Percentiles rank a stretch among this genome's conserved stretches.
These are phyloP conservation scores for Hypoxylon intermedium DNA, from an alignment of 495 filamentous ascomycete genomes.

Conservation along the genomic window DNA sequence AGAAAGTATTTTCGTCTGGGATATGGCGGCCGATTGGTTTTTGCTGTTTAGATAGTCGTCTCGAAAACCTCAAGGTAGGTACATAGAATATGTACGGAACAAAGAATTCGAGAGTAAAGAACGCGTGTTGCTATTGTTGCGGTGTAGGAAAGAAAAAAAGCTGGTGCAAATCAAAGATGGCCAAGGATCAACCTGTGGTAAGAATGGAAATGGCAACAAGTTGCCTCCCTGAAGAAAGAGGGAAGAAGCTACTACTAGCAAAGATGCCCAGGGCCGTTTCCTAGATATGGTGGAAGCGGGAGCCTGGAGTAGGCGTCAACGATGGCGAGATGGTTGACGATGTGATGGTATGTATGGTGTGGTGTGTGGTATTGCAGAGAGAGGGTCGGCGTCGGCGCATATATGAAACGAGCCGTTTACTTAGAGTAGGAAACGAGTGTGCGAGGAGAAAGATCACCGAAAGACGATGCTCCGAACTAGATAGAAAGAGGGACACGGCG, in stretches of 20 bases:
- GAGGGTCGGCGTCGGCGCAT: slow-evolving; percentile 38
- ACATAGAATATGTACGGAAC: slow-evolving; percentile 13
- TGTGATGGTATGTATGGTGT: no score
- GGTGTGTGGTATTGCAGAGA: no score
- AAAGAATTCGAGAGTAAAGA: slow-evolving; percentile 17
- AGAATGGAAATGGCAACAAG: slow-evolving; percentile 48
- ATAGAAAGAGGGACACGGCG: slow-evolving; percentile 25
- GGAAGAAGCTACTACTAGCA: slow-evolving; percentile 6
- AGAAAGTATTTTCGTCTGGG: slow-evolving; percentile 16
- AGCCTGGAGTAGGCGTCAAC: slow-evolving; percentile 18
- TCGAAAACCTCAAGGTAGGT: slow-evolving; percentile 3
- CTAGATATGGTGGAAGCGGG: slow-evolving; percentile 8
- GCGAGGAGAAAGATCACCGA: slow-evolving; percentile 17
- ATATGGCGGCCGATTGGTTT: slow-evolving; percentile 4
- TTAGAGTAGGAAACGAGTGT: slow-evolving; percentile 37
- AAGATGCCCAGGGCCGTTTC: slow-evolving; percentile 13
- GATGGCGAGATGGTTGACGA: slow-evolving; percentile 36
- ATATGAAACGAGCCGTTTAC: slow-evolving; percentile 38
- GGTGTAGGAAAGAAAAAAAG: slow-evolving; percentile 26
- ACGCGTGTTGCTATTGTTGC: background rate
- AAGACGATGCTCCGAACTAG: slow-evolving; percentile 13
- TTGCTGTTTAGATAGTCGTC: slow-evolving; percentile 23
- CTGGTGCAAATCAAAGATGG: slow-evolving; percentile 41
- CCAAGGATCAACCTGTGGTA: slow-evolving; percentile 62
- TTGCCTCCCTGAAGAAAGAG: slow-evolving; percentile 26